These are phyloP conservation scores for Cyclospora cayetanensis DNA, from an alignment of 169 alveolate genomes.

Conservation along the genomic window DNA sequence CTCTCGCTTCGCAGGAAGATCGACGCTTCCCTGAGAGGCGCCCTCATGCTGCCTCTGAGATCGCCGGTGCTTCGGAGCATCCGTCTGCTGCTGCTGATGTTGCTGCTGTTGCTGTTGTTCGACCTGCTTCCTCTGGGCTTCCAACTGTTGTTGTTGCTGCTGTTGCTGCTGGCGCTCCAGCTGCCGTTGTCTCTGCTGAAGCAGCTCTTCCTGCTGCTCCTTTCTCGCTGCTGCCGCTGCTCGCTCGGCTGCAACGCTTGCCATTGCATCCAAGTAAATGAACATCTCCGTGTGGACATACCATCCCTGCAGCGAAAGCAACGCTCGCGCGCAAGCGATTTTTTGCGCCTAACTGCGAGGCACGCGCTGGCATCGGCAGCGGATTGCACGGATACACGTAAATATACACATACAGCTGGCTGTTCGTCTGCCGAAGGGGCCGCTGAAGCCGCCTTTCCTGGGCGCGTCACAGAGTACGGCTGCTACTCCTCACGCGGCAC, in stretches of 20 bases:
- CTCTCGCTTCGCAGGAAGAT: neutral
- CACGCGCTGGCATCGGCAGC: no score
- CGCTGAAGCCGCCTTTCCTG: no score
- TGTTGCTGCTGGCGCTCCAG: neutral
- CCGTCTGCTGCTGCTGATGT: slow-evolving; percentile 15
- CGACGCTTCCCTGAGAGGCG: neutral
- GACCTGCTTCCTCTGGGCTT: neutral
- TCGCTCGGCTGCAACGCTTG: neutral
- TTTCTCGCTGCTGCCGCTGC: slow-evolving; percentile 40
- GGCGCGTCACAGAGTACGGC: no score
- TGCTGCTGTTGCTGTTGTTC: neutral
- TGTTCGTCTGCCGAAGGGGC: no score
- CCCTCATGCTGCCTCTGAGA: neutral
- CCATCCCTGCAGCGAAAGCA: slow-evolving; percentile 39
- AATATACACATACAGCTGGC: no score
- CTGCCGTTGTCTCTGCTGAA: neutral
- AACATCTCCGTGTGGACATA: slow-evolving; percentile 63
- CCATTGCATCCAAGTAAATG: slow-evolving; percentile 55
- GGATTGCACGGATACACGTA: no score
- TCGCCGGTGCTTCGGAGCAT: neutral
- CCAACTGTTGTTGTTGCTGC: neutral
- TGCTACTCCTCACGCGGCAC: no score
- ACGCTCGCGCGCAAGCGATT: no score
- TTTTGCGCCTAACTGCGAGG: neutral
- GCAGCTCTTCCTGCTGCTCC: neutral